Base-by-base conservation (phyloP, 371 early-diverging fungal genomes). In the Syncephalastrum racemosum region DNA sequence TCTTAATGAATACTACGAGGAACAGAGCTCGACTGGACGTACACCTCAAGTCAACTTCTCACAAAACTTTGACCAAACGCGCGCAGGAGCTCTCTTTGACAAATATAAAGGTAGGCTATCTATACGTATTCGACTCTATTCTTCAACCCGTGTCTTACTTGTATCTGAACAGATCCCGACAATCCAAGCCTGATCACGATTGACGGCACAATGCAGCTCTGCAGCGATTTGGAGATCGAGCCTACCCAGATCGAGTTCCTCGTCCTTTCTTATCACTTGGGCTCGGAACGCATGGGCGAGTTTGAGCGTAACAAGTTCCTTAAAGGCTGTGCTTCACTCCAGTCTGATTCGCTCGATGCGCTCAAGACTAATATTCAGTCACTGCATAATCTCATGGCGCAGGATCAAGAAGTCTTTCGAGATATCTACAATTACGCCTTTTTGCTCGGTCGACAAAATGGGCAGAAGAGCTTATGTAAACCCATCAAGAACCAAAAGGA, bases 341-440 rank as follows among this genome's bases (percentile, higher is more conserved):
- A 80, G 39, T 87, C 84, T 55, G 89, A 90, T 64, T 71, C 82
- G 10, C 52, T 92, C 6, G 83, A 84, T 18, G 80, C 83, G 59
- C 81, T 92, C 79, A 80, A 83, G 60, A 62, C 54, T 3, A 64
- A 76, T 6, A 53, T 91, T 15, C 16, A 18, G 15, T 41, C 18
- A 18, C 71, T 77, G 6, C 36, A 8, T 31, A 31, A 31, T 2
- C 36, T 8, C 10, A 53, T 53, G 18, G 70, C 89, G 63, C 25
- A 64, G 13, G 60, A 62, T 22, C 74, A 83, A 16, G 80, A 86
- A 56, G 73, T 77, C 5, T 90, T 90, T 58, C 85, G 79, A 68
- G 80, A 83, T 19, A 74, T 94, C n/a, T 93, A 94, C 59, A 72
- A 77, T 42, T 94, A 85, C 70, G 80, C 91, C 5, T 94, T 92